A percentile compares a stretch with the other conserved stretches of the same genome.
phyloP scores from a whole-genome alignment of 495 filamentous ascomycete species.

The Tuber borchii region DNA sequence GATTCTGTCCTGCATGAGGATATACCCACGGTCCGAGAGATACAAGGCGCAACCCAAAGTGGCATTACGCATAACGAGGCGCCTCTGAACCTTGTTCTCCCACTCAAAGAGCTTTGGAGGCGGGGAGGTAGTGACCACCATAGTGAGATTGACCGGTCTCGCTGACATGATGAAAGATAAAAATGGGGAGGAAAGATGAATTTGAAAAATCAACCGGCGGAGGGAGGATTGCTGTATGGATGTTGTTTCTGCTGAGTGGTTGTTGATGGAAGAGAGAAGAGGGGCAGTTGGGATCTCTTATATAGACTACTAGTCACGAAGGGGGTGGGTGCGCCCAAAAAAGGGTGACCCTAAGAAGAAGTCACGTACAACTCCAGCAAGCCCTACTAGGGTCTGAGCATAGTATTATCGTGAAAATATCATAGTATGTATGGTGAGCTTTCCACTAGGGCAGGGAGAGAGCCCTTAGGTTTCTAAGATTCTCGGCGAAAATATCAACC shows the following conservation, averaged over 20 bases:
- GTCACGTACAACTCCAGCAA: background rate
- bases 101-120: background rate
- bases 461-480: background rate
- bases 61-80: constrained; percentile 15
- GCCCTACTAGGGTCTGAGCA: background rate
- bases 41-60: constrained; percentile 17
- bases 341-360: background rate
- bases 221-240: background rate
- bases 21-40: constrained; percentile 15
- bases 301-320: background rate
- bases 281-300: background rate
- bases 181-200: background rate
- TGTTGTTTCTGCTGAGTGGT: background rate
- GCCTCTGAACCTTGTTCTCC: background rate
- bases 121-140: constrained; percentile 10
- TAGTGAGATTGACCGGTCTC: constrained; percentile 21
- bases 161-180: constrained; percentile 5
- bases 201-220: too few relatives aligned
- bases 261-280: background rate
- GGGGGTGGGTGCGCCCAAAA: background rate
- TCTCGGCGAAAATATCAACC: background rate
- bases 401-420: background rate
- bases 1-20: constrained; percentile 14
- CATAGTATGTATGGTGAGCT: background rate
- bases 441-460: background rate